Evolutionary conservation across 805 yeast species (phyloP).

Genomic region (Maudiozyma barnettii): DNA sequence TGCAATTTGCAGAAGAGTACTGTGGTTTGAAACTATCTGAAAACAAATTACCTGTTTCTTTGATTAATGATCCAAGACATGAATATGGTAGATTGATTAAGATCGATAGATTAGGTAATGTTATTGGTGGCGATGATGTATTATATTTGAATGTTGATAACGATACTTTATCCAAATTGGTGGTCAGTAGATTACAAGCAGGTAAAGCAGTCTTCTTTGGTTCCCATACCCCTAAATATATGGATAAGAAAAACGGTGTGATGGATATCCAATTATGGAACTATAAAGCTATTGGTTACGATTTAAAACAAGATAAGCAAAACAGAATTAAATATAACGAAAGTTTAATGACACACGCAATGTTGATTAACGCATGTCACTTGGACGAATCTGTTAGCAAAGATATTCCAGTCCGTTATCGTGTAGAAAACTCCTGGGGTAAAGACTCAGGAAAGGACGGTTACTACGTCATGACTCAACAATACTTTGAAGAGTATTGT

Average conservation of each 20-base stretch:
- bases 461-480: conserved; percentile 60
- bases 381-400: conserved; percentile 37
- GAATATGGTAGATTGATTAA: conserved; percentile 51
- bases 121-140: conserved; percentile 60
- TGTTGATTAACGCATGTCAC: conserved; percentile 77
- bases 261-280: conserved; percentile 67
- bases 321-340: conserved; percentile 63
- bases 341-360: conserved; percentile 83
- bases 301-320: conserved; percentile 46
- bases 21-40: conserved; percentile 36
- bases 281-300: conserved; percentile 49
- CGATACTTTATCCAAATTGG: conserved; percentile 46
- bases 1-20: conserved; percentile 48
- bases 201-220: conserved; percentile 84
- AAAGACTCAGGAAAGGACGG: conserved; percentile 59
- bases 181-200: conserved; percentile 56
- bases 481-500: conserved; percentile 65
- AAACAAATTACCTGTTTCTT: conserved; percentile 40
- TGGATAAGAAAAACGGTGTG: conserved; percentile 53
- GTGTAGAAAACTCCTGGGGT: conserved; percentile 77
- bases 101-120: conserved; percentile 68
- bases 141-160: conserved; percentile 62
- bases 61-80: conserved; percentile 79
- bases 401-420: conserved; percentile 56
- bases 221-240: conserved; percentile 76